Evolutionary conservation across 305 asterid species (phyloP), one percentile per base, ranked within the genome.

Genomic region (Rubia peregrina): DNA sequence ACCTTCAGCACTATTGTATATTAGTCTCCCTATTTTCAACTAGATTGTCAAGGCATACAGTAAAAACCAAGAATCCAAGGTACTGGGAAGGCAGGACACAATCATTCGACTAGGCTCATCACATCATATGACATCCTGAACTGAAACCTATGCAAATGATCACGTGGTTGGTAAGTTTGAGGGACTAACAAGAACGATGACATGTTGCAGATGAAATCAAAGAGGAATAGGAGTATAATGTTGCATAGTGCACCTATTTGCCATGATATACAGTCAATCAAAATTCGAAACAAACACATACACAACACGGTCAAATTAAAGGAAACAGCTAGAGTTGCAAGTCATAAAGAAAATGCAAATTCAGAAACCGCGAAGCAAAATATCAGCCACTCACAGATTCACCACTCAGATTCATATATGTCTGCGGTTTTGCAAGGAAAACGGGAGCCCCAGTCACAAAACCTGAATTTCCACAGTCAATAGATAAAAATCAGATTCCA

Each of bases 391-490:
- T 24, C 26, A 24, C 26, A 24, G 26, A 24, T 24, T 24, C 57
- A 17, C 57, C 68, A 63, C 68, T 63, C 22, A 63, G 68, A 40
- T 63, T 63, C 68, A 63, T 63, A 63, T 63, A 63, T 12, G 68
- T 63, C 10, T 63, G 68, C 2, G 68, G 68, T n/a, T 63, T 63
- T 63, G 49, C 68, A 63, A 63, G 49, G 26, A 63, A 38, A 38
- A 63, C 49, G 43, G 68, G 68, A 63, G 43, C 30, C 17, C 68
- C 68, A 9, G 7, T 63, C 8, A 63, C 68, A 38, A 63, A 63
- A 17, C 68, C 68, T 63, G 68, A 62, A 33, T 5, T n/a, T 56
- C 9, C 33, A 7, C 11, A 46, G 53, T 12, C 17, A 46, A 10
- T 10, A 46, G 3, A 4, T n/a, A 41, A 12, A 36, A 56, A 57